A percentile compares a stretch with the other conserved stretches of the same genome.
Conservation (phyloP, 805 yeast species). For the Ogataea salicorniae region DNA sequence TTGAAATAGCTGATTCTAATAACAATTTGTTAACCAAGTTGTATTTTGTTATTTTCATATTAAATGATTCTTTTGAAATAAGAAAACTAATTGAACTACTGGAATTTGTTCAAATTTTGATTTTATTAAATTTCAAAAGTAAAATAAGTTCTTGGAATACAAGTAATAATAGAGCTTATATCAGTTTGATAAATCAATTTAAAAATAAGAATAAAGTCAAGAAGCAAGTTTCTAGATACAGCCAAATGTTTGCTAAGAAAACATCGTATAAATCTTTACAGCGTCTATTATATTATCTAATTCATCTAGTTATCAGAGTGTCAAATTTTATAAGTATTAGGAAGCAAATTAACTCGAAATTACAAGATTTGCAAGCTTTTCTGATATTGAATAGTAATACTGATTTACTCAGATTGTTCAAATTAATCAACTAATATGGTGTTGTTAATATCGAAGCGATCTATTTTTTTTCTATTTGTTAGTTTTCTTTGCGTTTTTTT, state of each 20-base stretch:
- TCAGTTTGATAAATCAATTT: background rate
- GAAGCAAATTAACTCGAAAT: constrained; percentile 1
- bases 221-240: no score
- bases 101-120: background rate
- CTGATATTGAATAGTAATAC: constrained; percentile 13
- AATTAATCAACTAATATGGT: background rate
- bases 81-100: background rate
- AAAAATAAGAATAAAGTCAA: no score
- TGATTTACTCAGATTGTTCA: constrained; percentile 9
- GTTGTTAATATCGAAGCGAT: background rate
- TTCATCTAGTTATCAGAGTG: background rate
- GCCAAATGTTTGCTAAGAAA: background rate
- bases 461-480: no score
- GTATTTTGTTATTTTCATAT: background rate
- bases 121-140: background rate
- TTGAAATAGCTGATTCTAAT: no score
- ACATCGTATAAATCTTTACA: background rate
- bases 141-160: background rate
- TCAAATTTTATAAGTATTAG: background rate
- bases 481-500: background rate
- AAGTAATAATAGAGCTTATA: background rate
- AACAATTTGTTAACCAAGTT: background rate
- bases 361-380: constrained; percentile 9
- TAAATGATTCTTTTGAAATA: background rate
- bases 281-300: background rate